phyloP scores from a whole-genome alignment of 441 rosid genomes.

The Erodium trifolium region DNA sequence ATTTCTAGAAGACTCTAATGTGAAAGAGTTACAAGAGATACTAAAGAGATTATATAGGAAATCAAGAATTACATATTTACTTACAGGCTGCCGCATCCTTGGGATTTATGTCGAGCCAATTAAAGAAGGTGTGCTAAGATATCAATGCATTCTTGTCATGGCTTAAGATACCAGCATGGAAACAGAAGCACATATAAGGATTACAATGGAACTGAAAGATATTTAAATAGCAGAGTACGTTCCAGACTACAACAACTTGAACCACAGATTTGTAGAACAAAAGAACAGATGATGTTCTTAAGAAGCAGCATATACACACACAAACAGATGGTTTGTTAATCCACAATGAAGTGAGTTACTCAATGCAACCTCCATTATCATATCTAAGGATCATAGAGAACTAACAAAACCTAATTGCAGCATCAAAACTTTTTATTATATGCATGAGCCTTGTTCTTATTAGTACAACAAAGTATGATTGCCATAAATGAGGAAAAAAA shows the following conservation, averaged over 20 bases:
- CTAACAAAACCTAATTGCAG: background rate
- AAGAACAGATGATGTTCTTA: background rate
- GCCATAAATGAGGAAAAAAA: background rate
- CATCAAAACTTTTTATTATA: background rate
- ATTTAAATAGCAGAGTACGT: background rate
- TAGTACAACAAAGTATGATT: background rate
- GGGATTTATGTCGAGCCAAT: background rate
- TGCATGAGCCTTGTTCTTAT: background rate
- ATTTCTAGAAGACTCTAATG: too few relatives aligned
- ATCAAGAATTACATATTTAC: background rate
- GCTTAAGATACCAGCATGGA: background rate
- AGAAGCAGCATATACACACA: background rate
- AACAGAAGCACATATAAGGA: background rate
- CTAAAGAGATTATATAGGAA: background rate
- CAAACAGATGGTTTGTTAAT: background rate
- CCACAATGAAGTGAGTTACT: background rate
- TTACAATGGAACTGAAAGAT: background rate
- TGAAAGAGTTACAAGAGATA: background rate
- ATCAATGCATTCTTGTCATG: background rate
- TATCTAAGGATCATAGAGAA: background rate
- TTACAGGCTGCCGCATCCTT: background rate
- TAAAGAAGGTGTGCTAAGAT: background rate
- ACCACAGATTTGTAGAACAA: background rate
- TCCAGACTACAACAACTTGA: background rate
- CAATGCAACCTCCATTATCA: background rate